Evolutionary conservation across 2,329 filamentous ascomycete species (phyloP).

Genomic region (Ophiostoma sp.): DNA sequence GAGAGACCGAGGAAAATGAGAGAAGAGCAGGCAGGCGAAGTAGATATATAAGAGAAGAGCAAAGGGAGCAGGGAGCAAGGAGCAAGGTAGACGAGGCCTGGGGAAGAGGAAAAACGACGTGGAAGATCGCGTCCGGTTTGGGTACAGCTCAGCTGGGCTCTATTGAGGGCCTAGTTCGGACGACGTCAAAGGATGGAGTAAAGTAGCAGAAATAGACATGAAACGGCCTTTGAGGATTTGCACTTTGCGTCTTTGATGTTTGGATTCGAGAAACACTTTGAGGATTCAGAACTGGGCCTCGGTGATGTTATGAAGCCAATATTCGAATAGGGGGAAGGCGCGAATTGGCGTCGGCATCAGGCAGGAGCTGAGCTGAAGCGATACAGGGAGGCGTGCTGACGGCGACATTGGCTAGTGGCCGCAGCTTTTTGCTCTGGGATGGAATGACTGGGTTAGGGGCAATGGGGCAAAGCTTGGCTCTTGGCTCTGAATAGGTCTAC

Average conservation of each 20-base stretch:
- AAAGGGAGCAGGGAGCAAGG: background rate
- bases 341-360: conserved; percentile 6
- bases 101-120: background rate
- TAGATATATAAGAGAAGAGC: background rate
- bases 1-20: background rate
- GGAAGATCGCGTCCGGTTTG: conserved; percentile 9
- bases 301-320: conserved; percentile 16
- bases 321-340: conserved; percentile 18
- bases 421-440: background rate
- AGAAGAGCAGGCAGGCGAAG: background rate
- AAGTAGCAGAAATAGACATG: background rate
- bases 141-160: background rate
- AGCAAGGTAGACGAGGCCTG: background rate
- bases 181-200: background rate
- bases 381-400: conserved; percentile 13
- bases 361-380: conserved; percentile 11
- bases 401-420: background rate
- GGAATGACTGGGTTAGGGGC: background rate
- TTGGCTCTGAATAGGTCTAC: background rate
- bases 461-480: background rate
- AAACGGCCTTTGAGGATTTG: background rate
- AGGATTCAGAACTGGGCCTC: background rate
- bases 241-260: background rate
- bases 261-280: background rate
- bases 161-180: conserved; percentile 9